Evolutionary conservation across 2,329 filamentous ascomycete genomes (phyloP).

Genomic region (Incumbomyces lentus): DNA sequence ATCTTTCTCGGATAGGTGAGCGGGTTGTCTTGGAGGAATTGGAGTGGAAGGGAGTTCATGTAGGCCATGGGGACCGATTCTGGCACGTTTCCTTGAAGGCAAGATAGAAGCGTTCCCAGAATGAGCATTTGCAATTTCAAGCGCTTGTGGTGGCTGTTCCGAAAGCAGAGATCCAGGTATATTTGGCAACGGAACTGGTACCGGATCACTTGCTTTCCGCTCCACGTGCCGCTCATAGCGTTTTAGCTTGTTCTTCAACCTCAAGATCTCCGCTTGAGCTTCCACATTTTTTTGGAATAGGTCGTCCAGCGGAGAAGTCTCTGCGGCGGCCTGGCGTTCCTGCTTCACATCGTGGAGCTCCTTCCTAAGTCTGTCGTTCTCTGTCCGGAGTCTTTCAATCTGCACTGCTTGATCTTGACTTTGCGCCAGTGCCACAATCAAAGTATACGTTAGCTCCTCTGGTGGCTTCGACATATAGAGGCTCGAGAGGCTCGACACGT

Average conservation of each 20-base stretch:
- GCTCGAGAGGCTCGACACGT: too few species aligned
- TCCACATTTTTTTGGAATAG: slow-evolving; percentile 17
- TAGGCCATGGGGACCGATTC: neutral
- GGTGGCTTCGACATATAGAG: neutral
- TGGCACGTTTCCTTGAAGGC: slow-evolving; percentile 3
- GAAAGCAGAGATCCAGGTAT: neutral
- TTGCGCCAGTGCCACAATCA: slow-evolving; percentile 17
- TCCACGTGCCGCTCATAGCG: slow-evolving; percentile 8
- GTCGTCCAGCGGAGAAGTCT: slow-evolving; percentile 11
- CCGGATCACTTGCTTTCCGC: slow-evolving; percentile 1
- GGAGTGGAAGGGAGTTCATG: neutral
- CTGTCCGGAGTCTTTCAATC: slow-evolving; percentile 10
- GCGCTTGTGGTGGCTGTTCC: neutral
- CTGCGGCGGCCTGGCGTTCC: neutral
- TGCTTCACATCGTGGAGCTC: slow-evolving; percentile 3
- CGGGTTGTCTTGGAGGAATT: neutral
- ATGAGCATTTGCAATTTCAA: neutral
- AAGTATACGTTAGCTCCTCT: slow-evolving; percentile 8
- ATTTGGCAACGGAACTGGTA: neutral
- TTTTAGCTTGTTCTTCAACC: slow-evolving; percentile 12
- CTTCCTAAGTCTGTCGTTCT: slow-evolving; percentile 28
- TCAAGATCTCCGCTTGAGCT: slow-evolving; percentile 19
- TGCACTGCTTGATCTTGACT: slow-evolving; percentile 23
- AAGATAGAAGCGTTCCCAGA: neutral
- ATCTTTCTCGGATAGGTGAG: neutral